Conservation (phyloP, 73 alveolate genomes). For the Symbiodinium pilosum region DNA sequence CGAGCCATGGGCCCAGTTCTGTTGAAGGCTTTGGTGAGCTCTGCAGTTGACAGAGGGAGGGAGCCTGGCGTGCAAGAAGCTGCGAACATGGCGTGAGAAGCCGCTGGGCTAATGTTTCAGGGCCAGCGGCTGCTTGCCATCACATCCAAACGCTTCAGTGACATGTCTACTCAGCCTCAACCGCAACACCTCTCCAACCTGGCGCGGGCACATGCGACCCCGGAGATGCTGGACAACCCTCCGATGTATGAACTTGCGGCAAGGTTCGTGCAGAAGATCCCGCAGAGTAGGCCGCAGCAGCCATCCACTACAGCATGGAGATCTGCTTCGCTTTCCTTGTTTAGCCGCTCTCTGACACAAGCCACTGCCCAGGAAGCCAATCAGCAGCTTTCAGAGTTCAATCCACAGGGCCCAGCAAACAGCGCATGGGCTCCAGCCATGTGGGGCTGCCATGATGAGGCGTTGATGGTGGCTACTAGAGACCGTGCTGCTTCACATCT, state of each 20-base stretch:
- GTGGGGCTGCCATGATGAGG: neutral
- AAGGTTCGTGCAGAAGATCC: neutral
- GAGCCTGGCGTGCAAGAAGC: neutral
- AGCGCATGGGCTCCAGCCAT: neutral
- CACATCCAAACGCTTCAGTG: neutral
- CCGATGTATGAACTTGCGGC: neutral
- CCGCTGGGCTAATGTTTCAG: neutral
- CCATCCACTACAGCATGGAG: neutral
- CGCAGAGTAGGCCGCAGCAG: neutral
- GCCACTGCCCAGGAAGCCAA: neutral
- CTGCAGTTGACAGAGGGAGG: neutral
- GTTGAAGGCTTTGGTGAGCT: neutral
- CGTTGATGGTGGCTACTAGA: neutral
- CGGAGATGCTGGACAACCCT: neutral
- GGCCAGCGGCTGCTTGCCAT: neutral
- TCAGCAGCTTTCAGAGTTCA: neutral
- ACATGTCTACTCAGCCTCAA: neutral
- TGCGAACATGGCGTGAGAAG: neutral
- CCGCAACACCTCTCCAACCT: neutral
- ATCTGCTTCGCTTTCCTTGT: neutral
- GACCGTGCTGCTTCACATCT: neutral
- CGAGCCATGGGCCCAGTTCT: neutral
- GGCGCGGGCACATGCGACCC: neutral
- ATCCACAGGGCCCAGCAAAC: neutral
- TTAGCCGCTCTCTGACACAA: neutral